These are phyloP conservation scores for Solanum bulbocastanum DNA, from an alignment of 257 asterid genomes.

Conservation along the genomic window DNA sequence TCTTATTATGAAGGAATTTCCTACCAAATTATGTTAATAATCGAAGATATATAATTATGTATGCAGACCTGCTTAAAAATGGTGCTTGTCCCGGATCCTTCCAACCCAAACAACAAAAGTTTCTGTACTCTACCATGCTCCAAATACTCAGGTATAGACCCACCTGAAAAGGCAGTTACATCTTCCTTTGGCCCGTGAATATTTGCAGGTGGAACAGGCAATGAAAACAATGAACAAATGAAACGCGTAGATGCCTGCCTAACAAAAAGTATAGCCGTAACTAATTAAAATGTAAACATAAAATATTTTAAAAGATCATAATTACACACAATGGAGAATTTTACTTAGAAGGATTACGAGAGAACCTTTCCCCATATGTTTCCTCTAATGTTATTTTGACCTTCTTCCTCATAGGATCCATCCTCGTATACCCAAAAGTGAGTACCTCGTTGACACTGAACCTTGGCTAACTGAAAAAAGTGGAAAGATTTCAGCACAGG, in stretches of 20 bases:
- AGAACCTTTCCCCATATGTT: conserved; percentile 78
- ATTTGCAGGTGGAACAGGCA: conserved; percentile 52
- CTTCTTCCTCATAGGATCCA: conserved; percentile 86
- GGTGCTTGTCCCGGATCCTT: conserved; percentile 63
- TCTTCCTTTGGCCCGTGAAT: conserved; percentile 25
- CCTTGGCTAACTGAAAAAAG: conserved; percentile 56
- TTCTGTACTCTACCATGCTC: conserved; percentile 37
- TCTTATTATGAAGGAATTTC: background rate
- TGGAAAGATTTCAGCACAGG: background rate
- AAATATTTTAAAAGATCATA: background rate
- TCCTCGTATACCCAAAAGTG: conserved; percentile 86
- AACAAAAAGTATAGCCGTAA: conserved; percentile 35
- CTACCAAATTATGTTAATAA: background rate
- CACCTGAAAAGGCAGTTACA: conserved; percentile 16
- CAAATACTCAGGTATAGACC: conserved; percentile 22
- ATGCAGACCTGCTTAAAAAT: conserved; percentile 60
- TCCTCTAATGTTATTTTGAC: conserved; percentile 72
- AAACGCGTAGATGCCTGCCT: conserved; percentile 68
- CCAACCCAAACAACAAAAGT: conserved; percentile 60
- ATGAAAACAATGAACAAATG: conserved; percentile 50
- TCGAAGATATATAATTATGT: background rate
- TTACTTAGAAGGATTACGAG: conserved; percentile 8
- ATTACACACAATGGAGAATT: conserved; percentile 1
- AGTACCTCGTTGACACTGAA: conserved; percentile 50
- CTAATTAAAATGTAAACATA: conserved; percentile 13